Conservation (phyloP, 2,329 filamentous ascomycete genomes). For the Thelonectria discophora region DNA sequence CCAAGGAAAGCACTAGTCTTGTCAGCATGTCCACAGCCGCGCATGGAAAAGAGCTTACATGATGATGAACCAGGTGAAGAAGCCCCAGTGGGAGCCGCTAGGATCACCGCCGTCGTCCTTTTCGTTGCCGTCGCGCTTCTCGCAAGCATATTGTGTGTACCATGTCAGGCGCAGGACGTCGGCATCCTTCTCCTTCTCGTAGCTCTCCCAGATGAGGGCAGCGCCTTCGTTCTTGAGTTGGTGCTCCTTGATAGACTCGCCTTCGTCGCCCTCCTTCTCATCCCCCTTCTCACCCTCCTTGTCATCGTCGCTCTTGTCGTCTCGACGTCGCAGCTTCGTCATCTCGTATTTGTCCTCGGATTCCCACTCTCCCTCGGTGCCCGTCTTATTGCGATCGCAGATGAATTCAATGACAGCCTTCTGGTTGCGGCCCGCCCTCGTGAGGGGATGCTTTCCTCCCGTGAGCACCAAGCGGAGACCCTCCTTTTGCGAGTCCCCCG, state of each 20-base stretch:
- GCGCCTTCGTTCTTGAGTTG: slow-evolving; percentile 64
- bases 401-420: slow-evolving; percentile 85
- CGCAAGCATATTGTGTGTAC: slow-evolving; percentile 88
- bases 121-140: slow-evolving; percentile 59
- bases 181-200: slow-evolving; percentile 66
- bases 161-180: slow-evolving; percentile 79
- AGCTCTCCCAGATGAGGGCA: slow-evolving; percentile 80
- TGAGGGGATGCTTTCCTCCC: slow-evolving; percentile 63
- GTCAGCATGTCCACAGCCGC: slow-evolving; percentile 28
- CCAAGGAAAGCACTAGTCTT: slow-evolving; percentile 80
- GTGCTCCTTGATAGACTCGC: slow-evolving; percentile 55
- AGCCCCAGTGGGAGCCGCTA: slow-evolving; percentile 77
- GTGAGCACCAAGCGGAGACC: slow-evolving; percentile 76
- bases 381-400: slow-evolving; percentile 77
- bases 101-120: slow-evolving; percentile 54
- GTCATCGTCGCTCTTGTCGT: slow-evolving; percentile 40
- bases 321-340: slow-evolving; percentile 39
- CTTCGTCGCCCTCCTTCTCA: slow-evolving; percentile 46
- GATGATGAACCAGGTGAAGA: slow-evolving; percentile 97
- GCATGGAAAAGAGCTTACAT: slow-evolving; percentile 68
- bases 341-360: slow-evolving; percentile 62
- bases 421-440: slow-evolving; percentile 65
- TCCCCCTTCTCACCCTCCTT: slow-evolving; percentile 35
- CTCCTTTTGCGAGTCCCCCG: slow-evolving; percentile 72
- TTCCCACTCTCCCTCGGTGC: slow-evolving; percentile 75